A percentile compares a stretch with the other conserved stretches of the same genome.
These are phyloP conservation scores for Talinum fruticosum DNA, from an alignment of 148 eudicot species.

Conservation along the genomic window DNA sequence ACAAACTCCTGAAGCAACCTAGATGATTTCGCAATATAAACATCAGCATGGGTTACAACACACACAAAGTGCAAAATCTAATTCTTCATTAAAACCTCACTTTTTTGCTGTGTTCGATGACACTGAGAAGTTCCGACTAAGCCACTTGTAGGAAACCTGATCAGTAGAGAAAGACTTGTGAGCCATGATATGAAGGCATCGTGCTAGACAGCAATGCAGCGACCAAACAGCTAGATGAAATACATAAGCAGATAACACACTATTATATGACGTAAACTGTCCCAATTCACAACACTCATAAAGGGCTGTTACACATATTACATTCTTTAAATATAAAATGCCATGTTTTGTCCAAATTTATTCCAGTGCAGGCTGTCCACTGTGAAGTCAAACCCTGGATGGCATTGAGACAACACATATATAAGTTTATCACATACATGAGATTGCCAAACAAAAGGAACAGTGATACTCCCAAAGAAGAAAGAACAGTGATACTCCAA, in stretches of 20 bases:
- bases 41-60: not conserved
- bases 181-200: not conserved
- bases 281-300: not conserved
- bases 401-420: not conserved
- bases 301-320: not conserved
- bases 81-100: constrained; percentile 34
- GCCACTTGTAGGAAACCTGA: constrained; percentile 98
- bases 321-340: not conserved
- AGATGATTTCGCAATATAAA: constrained; percentile 17
- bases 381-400: not conserved
- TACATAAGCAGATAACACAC: not conserved
- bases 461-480: not conserved
- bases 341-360: not conserved
- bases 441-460: not conserved
- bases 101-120: constrained; percentile 82
- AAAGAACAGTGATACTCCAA: not conserved
- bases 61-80: not conserved
- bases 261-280: not conserved
- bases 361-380: not conserved
- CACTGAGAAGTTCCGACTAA: constrained; percentile 87
- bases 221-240: not conserved
- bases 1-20: constrained; percentile 89
- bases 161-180: not conserved
- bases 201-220: not conserved
- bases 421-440: not conserved